Evolutionary conservation across 352 stramenopile species (phyloP).

Genomic region (Phytophthora vignae): DNA sequence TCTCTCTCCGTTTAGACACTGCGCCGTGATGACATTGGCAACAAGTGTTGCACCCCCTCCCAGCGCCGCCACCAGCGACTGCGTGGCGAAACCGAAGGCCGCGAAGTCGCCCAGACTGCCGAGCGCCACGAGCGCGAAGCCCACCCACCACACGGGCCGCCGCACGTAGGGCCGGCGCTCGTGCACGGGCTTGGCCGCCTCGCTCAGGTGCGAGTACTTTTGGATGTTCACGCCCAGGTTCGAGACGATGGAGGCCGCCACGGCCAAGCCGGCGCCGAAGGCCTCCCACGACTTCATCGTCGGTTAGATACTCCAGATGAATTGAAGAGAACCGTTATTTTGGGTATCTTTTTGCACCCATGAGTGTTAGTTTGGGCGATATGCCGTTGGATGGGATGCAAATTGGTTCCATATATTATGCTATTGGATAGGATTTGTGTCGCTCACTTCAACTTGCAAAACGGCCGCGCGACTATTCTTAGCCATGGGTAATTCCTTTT

Average conservation of each 20-base stretch:
- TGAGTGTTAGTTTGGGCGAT: too few species aligned
- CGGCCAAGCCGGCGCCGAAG: conserved; percentile 82
- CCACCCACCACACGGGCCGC: conserved; percentile 91
- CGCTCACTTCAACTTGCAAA: conserved; percentile 26
- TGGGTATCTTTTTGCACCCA: too few species aligned
- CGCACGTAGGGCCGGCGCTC: conserved; percentile 80
- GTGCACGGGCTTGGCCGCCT: conserved; percentile 50
- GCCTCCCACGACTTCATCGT: conserved; percentile 76
- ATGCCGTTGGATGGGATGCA: too few species aligned
- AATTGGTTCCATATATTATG: neutral
- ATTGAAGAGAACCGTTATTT: neutral
- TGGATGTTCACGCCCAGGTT: conserved; percentile 93
- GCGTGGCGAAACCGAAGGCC: conserved; percentile 90
- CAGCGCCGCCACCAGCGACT: conserved; percentile 89
- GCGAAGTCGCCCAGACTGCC: conserved; percentile 90
- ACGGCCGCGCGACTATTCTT: conserved; percentile 34
- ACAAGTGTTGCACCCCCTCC: conserved; percentile 88
- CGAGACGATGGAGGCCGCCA: conserved; percentile 83
- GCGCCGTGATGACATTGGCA: conserved; percentile 88
- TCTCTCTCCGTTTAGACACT: conserved; percentile 86
- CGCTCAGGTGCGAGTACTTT: conserved; percentile 86
- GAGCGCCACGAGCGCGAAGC: conserved; percentile 76
- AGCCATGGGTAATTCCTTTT: conserved; percentile 9
- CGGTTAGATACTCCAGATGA: neutral
- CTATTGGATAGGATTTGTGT: neutral